Evolutionary conservation across 2,329 filamentous ascomycete species (phyloP).

Genomic region (Hypoxylon sp.): DNA sequence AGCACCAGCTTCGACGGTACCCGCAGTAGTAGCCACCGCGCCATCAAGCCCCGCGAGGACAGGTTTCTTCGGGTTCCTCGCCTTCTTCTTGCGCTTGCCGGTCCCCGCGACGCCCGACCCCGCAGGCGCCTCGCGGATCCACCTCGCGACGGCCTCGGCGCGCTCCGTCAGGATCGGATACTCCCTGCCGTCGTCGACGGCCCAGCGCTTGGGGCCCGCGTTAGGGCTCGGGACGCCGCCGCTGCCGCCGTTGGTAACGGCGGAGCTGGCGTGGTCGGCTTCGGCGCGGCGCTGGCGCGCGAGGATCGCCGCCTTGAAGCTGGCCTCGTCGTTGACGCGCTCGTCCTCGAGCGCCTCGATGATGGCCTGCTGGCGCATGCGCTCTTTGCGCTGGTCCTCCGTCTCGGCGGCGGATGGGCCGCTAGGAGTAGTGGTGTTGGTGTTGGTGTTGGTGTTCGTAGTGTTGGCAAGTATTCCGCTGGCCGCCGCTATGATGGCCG

Average conservation of each 20-base stretch:
- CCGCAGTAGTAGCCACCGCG: constrained; percentile 18
- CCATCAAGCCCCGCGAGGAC: constrained; percentile 31
- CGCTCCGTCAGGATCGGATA: constrained; percentile 77
- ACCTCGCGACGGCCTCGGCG: constrained; percentile 74
- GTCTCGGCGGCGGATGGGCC: too few relatives aligned
- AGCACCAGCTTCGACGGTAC: constrained; percentile 12
- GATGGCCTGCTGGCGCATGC: constrained; percentile 73
- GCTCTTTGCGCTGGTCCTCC: constrained; percentile 67
- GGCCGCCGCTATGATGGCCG: constrained; percentile 31
- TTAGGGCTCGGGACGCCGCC: constrained; percentile 42
- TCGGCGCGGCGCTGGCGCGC: constrained; percentile 70
- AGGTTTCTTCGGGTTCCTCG: constrained; percentile 41
- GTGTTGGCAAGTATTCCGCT: constrained; percentile 46
- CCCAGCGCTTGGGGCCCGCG: constrained; percentile 64
- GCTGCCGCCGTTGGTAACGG: constrained; percentile 30
- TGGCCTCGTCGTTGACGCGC: constrained; percentile 73
- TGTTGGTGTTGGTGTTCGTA: too few relatives aligned
- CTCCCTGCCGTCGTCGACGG: constrained; percentile 73
- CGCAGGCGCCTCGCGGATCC: constrained; percentile 72
- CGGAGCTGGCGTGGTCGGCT: constrained; percentile 58
- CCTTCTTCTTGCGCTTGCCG: constrained; percentile 51
- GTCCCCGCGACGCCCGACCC: constrained; percentile 45
- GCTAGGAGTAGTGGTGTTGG: too few relatives aligned
- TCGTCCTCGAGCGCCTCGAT: constrained; percentile 76
- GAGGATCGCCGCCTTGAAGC: constrained; percentile 71